Base-by-base conservation (phyloP, 208 protist species). In the Leishmania lainsoni region DNA sequence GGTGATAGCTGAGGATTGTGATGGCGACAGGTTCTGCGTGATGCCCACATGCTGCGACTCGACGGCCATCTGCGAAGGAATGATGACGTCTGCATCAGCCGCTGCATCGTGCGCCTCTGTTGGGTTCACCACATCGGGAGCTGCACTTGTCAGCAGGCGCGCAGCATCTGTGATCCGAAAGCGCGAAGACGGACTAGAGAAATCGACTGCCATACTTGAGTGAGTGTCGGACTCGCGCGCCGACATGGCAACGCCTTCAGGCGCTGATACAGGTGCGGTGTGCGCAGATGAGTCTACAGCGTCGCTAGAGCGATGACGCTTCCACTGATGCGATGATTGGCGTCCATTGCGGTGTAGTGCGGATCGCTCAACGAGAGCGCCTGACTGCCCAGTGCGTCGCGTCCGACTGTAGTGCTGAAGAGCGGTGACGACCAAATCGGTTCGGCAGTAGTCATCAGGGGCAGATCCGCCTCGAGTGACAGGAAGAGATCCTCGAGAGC, bases 41-140 rank as follows among this genome's bases (percentile, higher is more conserved):
- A 73, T 51, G 54, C 81, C 81, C 72, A 85, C 63, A 42, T 85
- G 77, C 81, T 85, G 81, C 39, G 81, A 85, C 65, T 85, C 81
- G n/a, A 51, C 42, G 20, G 26, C 4, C 35, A 51, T 3, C 54
- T 20, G n/a, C 2, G 66, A 68, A 14, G 20, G 51, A 45, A 12
- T 16, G 22, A 65, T 32, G 20, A 12, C 35, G 54, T 76, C 73
- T 35, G n/a, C 17, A 14, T 29, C 39, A 16, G 66, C 35, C 5
- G 20, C 39, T 1, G 17, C 39, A 71, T 71, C 66, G 39, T 49
- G 49, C 39, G 51, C 26, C 20, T 32, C 9, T 14, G 3, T 32
- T 5, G 68, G 68, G 68, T 14, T 32, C 68, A 32, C n/a, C 26
- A 16, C 42, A 26, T 51, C 14, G 22, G 35, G 22, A 49, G n/a